phyloP scores from a whole-genome alignment of 116 monocot species.

The Iris pallida region DNA sequence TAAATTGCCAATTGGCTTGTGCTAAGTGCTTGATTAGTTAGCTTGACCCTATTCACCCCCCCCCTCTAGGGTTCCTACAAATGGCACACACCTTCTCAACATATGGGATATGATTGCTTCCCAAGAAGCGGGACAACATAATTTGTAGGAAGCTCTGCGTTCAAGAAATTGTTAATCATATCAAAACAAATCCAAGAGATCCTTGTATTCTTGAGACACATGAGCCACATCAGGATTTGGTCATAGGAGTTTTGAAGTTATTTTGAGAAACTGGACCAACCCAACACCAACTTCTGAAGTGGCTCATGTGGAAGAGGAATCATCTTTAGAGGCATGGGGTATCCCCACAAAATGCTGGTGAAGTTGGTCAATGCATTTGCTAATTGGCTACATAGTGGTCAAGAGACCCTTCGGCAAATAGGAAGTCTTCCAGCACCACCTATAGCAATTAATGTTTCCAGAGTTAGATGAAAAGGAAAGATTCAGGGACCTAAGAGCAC shows the following conservation, averaged over 20 bases:
- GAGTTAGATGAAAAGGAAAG: constrained; percentile 79
- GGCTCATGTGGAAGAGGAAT: constrained; percentile 70
- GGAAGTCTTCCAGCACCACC: constrained; percentile 88
- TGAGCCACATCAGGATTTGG: constrained; percentile 85
- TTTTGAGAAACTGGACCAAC: constrained; percentile 82
- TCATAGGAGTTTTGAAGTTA: constrained; percentile 80
- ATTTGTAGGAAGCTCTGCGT: constrained; percentile 47
- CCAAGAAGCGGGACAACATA: constrained; percentile 18
- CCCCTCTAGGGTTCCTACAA: too few species aligned
- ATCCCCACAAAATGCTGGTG: constrained; percentile 92
- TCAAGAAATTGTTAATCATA: constrained; percentile 63
- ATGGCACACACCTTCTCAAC: background rate
- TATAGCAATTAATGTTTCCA: constrained; percentile 20
- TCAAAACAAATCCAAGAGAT: constrained; percentile 81
- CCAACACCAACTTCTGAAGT: constrained; percentile 62
- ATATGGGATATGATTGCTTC: constrained; percentile 17
- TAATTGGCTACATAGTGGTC: constrained; percentile 87
- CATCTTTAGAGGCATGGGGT: constrained; percentile 84
- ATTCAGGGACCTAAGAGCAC: constrained; percentile 84
- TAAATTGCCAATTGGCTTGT: too few species aligned
- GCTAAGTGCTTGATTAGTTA: too few species aligned
- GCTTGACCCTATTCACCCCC: too few species aligned
- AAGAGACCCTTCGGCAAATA: constrained; percentile 89
- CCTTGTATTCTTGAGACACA: constrained; percentile 84
- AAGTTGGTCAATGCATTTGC: constrained; percentile 97